Percentiles rank a stretch among this genome's conserved stretches.
Conservation (phyloP, 495 filamentous ascomycete species). For the Penicillium flavigenum region DNA sequence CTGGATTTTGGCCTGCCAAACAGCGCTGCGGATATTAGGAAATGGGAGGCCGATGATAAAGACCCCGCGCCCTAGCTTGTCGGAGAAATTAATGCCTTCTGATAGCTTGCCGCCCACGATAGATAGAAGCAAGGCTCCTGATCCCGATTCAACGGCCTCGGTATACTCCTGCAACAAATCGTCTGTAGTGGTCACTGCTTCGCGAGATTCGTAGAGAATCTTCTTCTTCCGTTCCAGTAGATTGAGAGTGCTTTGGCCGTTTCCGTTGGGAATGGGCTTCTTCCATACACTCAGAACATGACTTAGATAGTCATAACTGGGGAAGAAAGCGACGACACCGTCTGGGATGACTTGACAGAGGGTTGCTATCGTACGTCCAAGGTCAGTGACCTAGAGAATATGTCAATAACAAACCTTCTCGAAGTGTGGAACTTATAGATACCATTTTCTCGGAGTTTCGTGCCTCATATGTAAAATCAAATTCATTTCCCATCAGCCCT, state of each 20-base stretch:
- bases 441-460: slow-evolving; percentile 59
- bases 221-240: slow-evolving; percentile 59
- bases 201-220: slow-evolving; percentile 64
- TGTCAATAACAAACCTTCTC: not conserved
- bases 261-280: slow-evolving; percentile 32
- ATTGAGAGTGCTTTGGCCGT: slow-evolving; percentile 30
- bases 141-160: slow-evolving; percentile 60
- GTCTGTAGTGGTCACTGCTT: slow-evolving; percentile 52
- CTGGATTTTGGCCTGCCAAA: slow-evolving; percentile 89
- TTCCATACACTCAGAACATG: slow-evolving; percentile 71
- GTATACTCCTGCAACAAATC: slow-evolving; percentile 70
- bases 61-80: slow-evolving; percentile 83
- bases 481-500: slow-evolving; percentile 57
- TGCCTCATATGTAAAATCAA: slow-evolving; percentile 85
- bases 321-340: slow-evolving; percentile 95
- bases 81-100: slow-evolving; percentile 98
- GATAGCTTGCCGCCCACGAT: slow-evolving; percentile 95
- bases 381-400: slow-evolving; percentile 62
- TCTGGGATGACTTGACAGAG: slow-evolving; percentile 75
- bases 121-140: slow-evolving; percentile 81
- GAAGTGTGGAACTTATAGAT: slow-evolving; percentile 18
- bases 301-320: slow-evolving; percentile 86
- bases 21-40: slow-evolving; percentile 82
- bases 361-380: slow-evolving; percentile 71
- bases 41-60: slow-evolving; percentile 89